These are phyloP conservation scores for Xylariaceae sp. DNA, from an alignment of 2,329 filamentous ascomycete species.

Conservation along the genomic window DNA sequence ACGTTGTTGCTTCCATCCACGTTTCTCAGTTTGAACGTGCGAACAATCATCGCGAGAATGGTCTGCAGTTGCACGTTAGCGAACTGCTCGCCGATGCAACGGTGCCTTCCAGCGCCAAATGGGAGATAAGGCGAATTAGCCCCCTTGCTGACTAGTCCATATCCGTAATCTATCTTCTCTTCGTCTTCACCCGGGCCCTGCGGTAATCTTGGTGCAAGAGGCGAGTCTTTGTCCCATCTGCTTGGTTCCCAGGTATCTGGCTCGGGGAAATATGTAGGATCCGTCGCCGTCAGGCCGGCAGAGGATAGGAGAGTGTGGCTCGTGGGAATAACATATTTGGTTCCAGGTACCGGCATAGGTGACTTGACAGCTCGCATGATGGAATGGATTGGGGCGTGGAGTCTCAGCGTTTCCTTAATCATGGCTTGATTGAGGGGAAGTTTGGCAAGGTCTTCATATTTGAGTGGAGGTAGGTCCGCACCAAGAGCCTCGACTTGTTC, in stretches of 20 bases:
- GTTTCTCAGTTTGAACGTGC: slow-evolving; percentile 79
- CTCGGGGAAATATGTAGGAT: slow-evolving; percentile 77
- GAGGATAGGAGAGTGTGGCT: slow-evolving; percentile 82
- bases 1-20: slow-evolving; percentile 70
- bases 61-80: slow-evolving; percentile 90
- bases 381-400: slow-evolving; percentile 92
- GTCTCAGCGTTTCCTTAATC: slow-evolving; percentile 87
- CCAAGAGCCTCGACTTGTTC: slow-evolving; percentile 80
- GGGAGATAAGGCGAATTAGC: slow-evolving; percentile 88
- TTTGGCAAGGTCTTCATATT: slow-evolving; percentile 76
- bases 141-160: slow-evolving; percentile 90
- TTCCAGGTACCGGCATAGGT: slow-evolving; percentile 81
- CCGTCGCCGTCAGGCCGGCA: slow-evolving; percentile 77
- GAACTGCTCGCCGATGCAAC: slow-evolving; percentile 97
- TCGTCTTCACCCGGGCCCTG: slow-evolving; percentile 56
- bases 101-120: slow-evolving; percentile 89
- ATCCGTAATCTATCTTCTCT: slow-evolving; percentile 90
- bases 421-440: slow-evolving; percentile 82
- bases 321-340: slow-evolving; percentile 79
- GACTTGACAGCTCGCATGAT: slow-evolving; percentile 92
- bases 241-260: slow-evolving; percentile 86
- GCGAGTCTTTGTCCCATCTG: slow-evolving; percentile 76
- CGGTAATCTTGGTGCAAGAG: slow-evolving; percentile 52
- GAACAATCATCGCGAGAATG: slow-evolving; percentile 76
- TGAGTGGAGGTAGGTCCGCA: slow-evolving; percentile 71